Evolutionary conservation across 805 yeast species (phyloP), one percentile per base, ranked within the genome.

Genomic region (Wickerhamomyces queroliae): DNA sequence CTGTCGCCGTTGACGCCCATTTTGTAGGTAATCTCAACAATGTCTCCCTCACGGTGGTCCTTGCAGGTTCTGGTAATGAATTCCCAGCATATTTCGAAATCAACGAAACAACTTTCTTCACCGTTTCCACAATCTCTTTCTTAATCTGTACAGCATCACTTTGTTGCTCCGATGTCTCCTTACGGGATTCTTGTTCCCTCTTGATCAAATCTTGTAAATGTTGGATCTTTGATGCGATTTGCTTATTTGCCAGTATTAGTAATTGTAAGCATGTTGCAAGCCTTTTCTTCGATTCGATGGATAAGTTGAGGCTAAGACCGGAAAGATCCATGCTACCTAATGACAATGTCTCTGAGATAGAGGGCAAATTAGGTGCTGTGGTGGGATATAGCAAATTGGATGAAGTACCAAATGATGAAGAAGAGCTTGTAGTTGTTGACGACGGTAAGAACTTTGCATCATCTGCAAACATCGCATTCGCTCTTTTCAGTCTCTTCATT

Each of bases 51-150:
- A 93, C 95, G 37, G 83, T 80, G 2, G 83, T 67, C 47, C 95
- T 75, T 7, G 89, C 88, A 3, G 86, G 84, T 47, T 82, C 88
- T 7, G 89, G 87, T 25, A 83, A 59, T 3, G 88, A 76, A 43
- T 70, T 76, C 0, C 90, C 88, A 1, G 89, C 85, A 49, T 87
- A 86, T 46, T 84, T 85, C 4, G 97, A 86, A 10, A 93, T 84
- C 28, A 91, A 77, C 30, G 80, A 77, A 26, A 90, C 89, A 35
- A 89, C 88, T 56, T 88, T 91, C 58, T 87, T 86, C 20, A 93
- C 90, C 0, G 97, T 93, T 1, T 84, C 75, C 8, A 90, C 81
- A 26, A 91, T 87, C 49, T 91, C 99, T 48, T 80, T 75, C 46
- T 86, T 83, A 26, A 90, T 72, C 33, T 78, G 67, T 9, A 57